Evolutionary conservation across 1,284 basidiomycete species (phyloP), one percentile per base, ranked within the genome.

Genomic region (Cutaneotrichosporon curvatum): DNA sequence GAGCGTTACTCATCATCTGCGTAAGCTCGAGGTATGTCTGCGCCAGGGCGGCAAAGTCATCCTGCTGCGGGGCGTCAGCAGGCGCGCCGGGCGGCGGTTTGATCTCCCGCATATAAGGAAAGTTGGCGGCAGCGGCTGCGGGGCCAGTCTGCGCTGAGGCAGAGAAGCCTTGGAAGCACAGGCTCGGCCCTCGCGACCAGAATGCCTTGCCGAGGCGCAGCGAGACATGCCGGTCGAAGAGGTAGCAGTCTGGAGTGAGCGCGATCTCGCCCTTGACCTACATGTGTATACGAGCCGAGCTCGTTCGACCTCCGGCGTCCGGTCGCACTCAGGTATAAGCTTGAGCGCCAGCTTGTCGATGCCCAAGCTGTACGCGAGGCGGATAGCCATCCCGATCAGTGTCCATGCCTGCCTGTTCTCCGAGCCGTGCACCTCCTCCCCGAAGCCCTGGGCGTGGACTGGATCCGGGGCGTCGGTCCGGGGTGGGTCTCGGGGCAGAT

Each of bases 1-100:
- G 71, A 4, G 69, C 68, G 41, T 67, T 72, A 39, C 58, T 61
- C 66, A 70, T 69, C 40, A 68, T 55, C 54, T 71, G 70, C 8
- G 71, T 73, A 37, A 73, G 48, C 51, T 73, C 71, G 22, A 71
- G 53, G 40, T 69, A 67, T 3, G 66, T 69, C 54, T 73, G 71
- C 0, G 69, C 55, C n/a, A 71, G 47, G 30, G 57, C 59, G 1
- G 62, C 62, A 14, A 67, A 57, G 45, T 73, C 70, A 21, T 67
- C 68, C 33, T 68, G 66, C n/a, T 38, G 20, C 3, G 58, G 55
- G 6, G 55, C 46, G 30, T 50, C 51, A 9, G 40, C 32, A 0
- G 45, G 41, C 0, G 50, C 42, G 4, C 50, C 45, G 2, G 46
- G 30, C 15, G 45, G 34, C 2, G 50, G 19, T 32, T 50, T 50